Conservation (phyloP, 1,139 yeast genomes). For the Debaryomyces coudertii region DNA sequence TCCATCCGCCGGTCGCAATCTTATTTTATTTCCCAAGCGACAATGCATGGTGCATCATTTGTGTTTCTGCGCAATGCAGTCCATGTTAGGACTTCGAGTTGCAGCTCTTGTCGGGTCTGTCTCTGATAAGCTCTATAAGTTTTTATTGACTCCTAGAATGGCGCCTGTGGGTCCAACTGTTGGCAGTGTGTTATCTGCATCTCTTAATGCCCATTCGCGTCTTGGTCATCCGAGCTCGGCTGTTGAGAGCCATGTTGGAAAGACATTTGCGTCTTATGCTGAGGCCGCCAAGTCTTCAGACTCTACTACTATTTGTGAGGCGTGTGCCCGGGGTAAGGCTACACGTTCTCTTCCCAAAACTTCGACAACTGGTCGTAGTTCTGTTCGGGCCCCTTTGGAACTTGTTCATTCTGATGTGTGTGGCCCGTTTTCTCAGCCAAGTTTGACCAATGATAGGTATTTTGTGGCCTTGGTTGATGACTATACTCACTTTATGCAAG, state of each 20-base stretch:
- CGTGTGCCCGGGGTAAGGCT: background rate
- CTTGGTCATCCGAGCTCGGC: background rate
- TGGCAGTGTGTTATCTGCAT: background rate
- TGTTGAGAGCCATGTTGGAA: background rate
- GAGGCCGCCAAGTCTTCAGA: background rate
- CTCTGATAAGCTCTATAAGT: background rate
- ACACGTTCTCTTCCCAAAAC: background rate
- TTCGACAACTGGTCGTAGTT: background rate
- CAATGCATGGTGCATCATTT: background rate
- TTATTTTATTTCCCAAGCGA: background rate
- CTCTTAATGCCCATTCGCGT: background rate
- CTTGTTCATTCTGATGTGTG: constrained; percentile 3
- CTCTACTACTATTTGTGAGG: background rate
- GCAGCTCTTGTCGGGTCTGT: background rate
- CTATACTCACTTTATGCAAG: background rate
- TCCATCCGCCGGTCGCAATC: background rate
- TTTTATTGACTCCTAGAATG: background rate
- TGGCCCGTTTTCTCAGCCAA: background rate
- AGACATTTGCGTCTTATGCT: background rate
- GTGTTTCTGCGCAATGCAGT: background rate
- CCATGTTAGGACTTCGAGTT: background rate
- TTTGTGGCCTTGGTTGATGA: constrained; percentile 1
- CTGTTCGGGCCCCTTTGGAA: background rate
- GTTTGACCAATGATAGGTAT: background rate
- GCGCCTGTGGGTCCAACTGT: background rate